These are phyloP conservation scores for Anaeromyces robustus DNA, from an alignment of 192 early-diverging fungal species.

Conservation along the genomic window DNA sequence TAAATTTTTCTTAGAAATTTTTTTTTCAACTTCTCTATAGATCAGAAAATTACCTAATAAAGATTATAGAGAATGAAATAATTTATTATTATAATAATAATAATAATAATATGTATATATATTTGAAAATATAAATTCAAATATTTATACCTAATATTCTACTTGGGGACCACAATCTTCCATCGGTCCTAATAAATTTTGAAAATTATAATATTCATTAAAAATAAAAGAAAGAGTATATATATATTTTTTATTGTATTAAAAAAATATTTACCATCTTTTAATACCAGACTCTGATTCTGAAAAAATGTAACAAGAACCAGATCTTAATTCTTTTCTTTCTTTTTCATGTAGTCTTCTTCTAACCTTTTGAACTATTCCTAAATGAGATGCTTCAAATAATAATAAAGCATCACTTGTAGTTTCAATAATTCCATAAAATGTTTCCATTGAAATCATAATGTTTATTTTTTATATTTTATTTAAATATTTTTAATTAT, in stretches of 20 bases:
- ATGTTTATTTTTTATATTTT: background rate
- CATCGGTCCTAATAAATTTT: conserved; percentile 44
- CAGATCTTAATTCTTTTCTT: conserved; percentile 49
- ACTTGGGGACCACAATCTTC: conserved; percentile 56
- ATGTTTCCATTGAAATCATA: conserved; percentile 1
- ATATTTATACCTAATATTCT: background rate
- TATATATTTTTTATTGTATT: no score
- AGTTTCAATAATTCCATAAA: conserved; percentile 47
- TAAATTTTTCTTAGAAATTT: conserved; percentile 6
- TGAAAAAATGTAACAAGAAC: conserved; percentile 69
- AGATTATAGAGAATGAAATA: conserved; percentile 19
- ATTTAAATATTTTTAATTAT: no score
- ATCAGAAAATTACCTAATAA: conserved; percentile 66
- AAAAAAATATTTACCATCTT: conserved; percentile 58
- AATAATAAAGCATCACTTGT: conserved; percentile 60
- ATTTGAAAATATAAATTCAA: no score
- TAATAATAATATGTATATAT: no score
- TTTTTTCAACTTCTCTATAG: conserved; percentile 54
- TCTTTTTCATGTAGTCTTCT: conserved; percentile 61
- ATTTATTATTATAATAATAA: no score
- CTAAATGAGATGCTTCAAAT: conserved; percentile 60
- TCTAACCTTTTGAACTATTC: conserved; percentile 45
- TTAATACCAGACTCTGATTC: conserved; percentile 17
- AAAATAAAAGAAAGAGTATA: no score
- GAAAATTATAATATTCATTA: no score